Evolutionary conservation across 2,329 filamentous ascomycete genomes (phyloP), one percentile per base, ranked within the genome.

Genomic region (Alternaria panax): DNA sequence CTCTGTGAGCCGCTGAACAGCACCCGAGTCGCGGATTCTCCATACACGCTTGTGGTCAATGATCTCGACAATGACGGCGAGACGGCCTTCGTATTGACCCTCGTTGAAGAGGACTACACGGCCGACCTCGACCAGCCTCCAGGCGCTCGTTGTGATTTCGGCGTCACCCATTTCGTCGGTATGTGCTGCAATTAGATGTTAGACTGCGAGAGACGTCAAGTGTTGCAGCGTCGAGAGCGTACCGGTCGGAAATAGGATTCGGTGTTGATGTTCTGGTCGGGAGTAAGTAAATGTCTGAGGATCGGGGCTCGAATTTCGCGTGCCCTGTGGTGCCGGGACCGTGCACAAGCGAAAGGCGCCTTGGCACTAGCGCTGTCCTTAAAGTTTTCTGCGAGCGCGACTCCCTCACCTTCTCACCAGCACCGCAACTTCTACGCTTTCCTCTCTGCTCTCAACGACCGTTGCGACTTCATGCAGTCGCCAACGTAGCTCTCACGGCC

Each of bases 41-140:
- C 95, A 81, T 96, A 99, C 95, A 85, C 95, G 93, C 89, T 97
- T 97, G 91, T 99, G 94, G 86, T 99, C 95, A 86, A 99, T 95
- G 84, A 99, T 98, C 90, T 99, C 94, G 84, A 97, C 93, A 80
- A 99, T 94, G 78, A 90, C 86, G 78, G 93, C 96, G 77, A 98
- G 88, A 82, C 92, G 92, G 85, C 93, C 93, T 75, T 86, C 85
- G 86, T 85, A 91, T 76, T 90, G 89, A 80, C 93, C 91, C 80
- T 87, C 85, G 83, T 92, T 90, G 86, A 98, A 90, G 82, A 96
- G 89, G 82, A 97, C 90, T 80, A 99, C 89, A 82, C 95, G 93
- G 89, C 95, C 95, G 83, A 97, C 92, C 90, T 99, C 93, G 82
- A 99, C 93, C 84, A 93, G 88, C 87, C 93, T 93, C 93, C 93